These are phyloP conservation scores for Nelumbo lutea DNA, from an alignment of 164 flowering plant genomes.

Conservation along the genomic window DNA sequence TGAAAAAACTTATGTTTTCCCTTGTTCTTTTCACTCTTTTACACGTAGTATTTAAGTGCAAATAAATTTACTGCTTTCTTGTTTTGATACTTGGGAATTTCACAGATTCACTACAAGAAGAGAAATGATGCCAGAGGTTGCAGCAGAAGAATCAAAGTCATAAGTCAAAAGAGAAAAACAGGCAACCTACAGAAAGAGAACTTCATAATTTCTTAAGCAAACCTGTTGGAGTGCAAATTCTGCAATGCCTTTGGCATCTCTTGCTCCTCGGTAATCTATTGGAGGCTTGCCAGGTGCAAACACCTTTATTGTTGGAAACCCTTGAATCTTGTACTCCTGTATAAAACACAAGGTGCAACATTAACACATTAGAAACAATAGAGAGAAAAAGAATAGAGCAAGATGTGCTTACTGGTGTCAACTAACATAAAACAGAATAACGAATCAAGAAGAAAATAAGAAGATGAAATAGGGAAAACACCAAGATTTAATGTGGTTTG, in stretches of 20 bases:
- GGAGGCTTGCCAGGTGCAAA: slow-evolving; percentile 93
- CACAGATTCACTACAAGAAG: not conserved
- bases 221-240: slow-evolving; percentile 89
- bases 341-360: slow-evolving; percentile 8
- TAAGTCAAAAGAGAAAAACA: not conserved
- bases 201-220: slow-evolving; percentile 4
- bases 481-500: too few relatives aligned
- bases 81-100: not conserved
- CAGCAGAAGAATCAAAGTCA: not conserved
- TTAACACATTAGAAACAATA: not conserved
- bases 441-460: too few relatives aligned
- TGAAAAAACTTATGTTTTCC: too few relatives aligned
- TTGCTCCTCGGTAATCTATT: slow-evolving; percentile 88
- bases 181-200: not conserved
- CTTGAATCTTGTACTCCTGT: slow-evolving; percentile 89
- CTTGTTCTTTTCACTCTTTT: not conserved
- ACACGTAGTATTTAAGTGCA: not conserved
- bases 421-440: too few relatives aligned
- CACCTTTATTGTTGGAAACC: slow-evolving; percentile 96
- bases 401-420: too few relatives aligned
- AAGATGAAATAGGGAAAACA: too few relatives aligned
- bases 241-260: slow-evolving; percentile 88
- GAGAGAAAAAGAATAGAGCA: too few relatives aligned
- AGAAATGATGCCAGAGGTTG: not conserved
- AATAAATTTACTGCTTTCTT: not conserved